Percentiles rank a stretch among this genome's conserved stretches.
Evolutionary conservation across 2,329 filamentous ascomycete species (phyloP).

Genomic region (Xylaria sp.): DNA sequence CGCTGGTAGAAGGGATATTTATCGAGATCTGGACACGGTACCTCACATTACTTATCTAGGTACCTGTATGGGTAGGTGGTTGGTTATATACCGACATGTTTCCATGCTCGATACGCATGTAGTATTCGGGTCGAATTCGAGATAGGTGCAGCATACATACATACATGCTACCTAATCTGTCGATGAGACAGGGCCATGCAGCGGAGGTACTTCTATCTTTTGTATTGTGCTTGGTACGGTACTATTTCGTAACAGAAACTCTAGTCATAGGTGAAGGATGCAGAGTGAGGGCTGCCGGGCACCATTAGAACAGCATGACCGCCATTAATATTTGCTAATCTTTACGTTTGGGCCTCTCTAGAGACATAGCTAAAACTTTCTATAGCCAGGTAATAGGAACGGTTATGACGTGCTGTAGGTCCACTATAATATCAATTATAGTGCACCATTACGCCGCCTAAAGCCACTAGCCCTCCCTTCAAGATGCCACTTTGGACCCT

Average conservation of each 20-base stretch:
- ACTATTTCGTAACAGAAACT: slow-evolving; percentile 41
- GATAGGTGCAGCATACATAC: background rate
- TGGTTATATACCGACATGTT: background rate
- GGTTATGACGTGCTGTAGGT: background rate
- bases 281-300: background rate
- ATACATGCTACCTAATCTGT: background rate
- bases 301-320: background rate
- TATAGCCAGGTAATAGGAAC: background rate
- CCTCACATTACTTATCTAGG: background rate
- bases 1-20: background rate
- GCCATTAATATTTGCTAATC: slow-evolving; percentile 30
- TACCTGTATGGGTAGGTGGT: slow-evolving; percentile 6
- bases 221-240: slow-evolving; percentile 10
- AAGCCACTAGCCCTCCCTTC: background rate
- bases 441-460: background rate
- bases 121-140: background rate
- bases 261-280: slow-evolving; percentile 10
- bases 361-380: background rate
- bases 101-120: background rate
- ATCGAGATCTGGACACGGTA: slow-evolving; percentile 13
- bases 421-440: background rate
- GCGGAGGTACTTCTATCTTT: background rate
- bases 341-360: slow-evolving; percentile 28
- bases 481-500: background rate
- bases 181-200: background rate